Conservation (phyloP, 176 grass and related monocot species). For the Lolium multiflorum region DNA sequence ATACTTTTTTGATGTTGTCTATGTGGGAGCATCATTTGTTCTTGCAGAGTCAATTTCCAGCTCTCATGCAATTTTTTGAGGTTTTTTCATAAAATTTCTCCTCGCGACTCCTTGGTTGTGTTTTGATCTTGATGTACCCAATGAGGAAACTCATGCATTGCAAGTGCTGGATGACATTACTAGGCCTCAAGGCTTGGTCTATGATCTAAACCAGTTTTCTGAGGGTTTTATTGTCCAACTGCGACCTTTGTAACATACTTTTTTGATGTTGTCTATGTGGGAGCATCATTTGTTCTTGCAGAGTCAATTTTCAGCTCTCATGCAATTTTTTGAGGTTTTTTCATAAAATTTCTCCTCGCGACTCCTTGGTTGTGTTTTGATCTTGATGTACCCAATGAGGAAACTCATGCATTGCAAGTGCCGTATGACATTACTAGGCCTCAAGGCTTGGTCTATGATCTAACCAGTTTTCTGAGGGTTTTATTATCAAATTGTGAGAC, state of each 20-base stretch:
- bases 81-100: not conserved
- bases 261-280: too few relatives aligned
- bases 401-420: constrained; percentile 36
- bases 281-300: constrained; percentile 10
- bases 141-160: constrained; percentile 29
- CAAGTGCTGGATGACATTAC: constrained; percentile 38
- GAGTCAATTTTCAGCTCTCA: not conserved
- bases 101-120: not conserved
- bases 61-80: not conserved
- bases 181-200: constrained; percentile 4
- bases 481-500: not conserved
- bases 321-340: not conserved
- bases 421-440: constrained; percentile 32
- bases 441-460: constrained; percentile 22
- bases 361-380: not conserved
- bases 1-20: not conserved
- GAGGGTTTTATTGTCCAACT: not conserved
- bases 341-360: not conserved
- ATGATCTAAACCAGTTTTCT: constrained; percentile 30
- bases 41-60: not conserved
- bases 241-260: not conserved
- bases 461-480: constrained; percentile 20
- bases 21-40: not conserved
- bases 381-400: constrained; percentile 20
- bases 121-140: not conserved